phyloP scores from a whole-genome alignment of 129 eudicot species.

The Solidago caesia region DNA sequence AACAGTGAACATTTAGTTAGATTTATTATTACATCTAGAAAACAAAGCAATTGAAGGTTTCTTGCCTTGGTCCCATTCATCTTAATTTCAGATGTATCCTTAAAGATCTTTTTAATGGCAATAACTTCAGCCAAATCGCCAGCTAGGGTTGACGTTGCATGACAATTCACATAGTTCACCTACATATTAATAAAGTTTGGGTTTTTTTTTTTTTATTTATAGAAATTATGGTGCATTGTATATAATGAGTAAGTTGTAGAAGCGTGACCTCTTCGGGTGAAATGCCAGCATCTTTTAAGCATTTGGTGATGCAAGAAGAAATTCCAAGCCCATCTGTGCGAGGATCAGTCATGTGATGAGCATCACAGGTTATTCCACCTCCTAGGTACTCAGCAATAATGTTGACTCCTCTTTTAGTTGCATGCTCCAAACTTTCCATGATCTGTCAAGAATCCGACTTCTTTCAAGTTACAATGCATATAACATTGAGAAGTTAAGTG shows the following conservation, averaged over 20 bases:
- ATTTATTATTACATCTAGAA: background rate
- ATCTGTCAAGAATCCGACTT: slow-evolving; percentile 34
- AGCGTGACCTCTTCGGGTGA: slow-evolving; percentile 74
- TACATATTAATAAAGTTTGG: slow-evolving; percentile 17
- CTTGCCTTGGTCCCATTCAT: slow-evolving; percentile 83
- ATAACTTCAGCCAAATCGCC: slow-evolving; percentile 79
- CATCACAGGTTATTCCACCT: slow-evolving; percentile 83
- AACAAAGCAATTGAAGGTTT: background rate
- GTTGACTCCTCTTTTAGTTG: slow-evolving; percentile 67
- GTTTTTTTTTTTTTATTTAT: background rate
- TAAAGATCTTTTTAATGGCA: slow-evolving; percentile 75
- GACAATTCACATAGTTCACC: slow-evolving; percentile 84
- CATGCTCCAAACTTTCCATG: slow-evolving; percentile 87
- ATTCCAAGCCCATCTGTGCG: slow-evolving; percentile 82
- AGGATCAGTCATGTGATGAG: slow-evolving; percentile 91
- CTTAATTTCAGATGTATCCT: slow-evolving; percentile 66
- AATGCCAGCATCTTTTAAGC: slow-evolving; percentile 68
- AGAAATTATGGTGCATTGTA: background rate
- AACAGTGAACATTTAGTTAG: slow-evolving; percentile 15
- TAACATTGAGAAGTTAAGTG: background rate
- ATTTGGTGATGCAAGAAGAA: slow-evolving; percentile 69
- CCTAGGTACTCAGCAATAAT: slow-evolving; percentile 78
- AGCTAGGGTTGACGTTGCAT: slow-evolving; percentile 81
- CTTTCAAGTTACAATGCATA: background rate
- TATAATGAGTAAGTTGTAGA: background rate